Evolutionary conservation across 768 basidiomycete genomes (phyloP).

Genomic region (Boletellus sp.): DNA sequence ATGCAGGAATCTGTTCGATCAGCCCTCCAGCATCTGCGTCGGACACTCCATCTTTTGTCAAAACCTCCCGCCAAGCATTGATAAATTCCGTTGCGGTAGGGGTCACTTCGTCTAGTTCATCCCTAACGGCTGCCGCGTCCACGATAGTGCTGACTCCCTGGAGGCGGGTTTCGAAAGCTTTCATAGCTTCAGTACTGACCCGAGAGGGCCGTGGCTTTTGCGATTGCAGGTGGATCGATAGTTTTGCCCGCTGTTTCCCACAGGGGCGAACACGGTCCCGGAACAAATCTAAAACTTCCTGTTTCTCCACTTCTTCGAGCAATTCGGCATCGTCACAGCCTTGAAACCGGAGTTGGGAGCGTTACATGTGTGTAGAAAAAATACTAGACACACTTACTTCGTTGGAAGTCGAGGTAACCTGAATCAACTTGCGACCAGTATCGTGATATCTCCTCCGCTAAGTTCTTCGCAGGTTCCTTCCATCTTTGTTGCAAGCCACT

Average conservation of each 20-base stretch:
- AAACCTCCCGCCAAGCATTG: constrained; percentile 53
- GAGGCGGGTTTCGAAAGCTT: constrained; percentile 57
- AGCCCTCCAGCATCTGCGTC: constrained; percentile 44
- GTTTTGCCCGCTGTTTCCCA: constrained; percentile 69
- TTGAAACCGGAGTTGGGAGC: constrained; percentile 27
- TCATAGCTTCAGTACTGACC: constrained; percentile 60
- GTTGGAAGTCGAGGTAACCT: constrained; percentile 83
- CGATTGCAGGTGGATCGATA: constrained; percentile 79
- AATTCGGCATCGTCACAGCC: constrained; percentile 69
- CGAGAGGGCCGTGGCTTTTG: constrained; percentile 57
- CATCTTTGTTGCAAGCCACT: constrained; percentile 73
- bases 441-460: constrained; percentile 70
- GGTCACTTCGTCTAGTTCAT: constrained; percentile 49
- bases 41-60: constrained; percentile 40
- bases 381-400: constrained; percentile 51
- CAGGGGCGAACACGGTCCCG: constrained; percentile 63
- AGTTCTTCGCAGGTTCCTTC: constrained; percentile 85
- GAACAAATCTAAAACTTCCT: constrained; percentile 74
- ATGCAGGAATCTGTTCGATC: constrained; percentile 49
- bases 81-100: constrained; percentile 59
- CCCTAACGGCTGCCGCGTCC: constrained; percentile 49
- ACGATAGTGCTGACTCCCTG: constrained; percentile 45
- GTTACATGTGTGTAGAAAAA: not conserved
- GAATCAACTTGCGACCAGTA: constrained; percentile 71
- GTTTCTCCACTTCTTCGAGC: constrained; percentile 63